These are phyloP conservation scores for Chlorencoelia australis DNA, from an alignment of 2,329 filamentous ascomycete genomes.

Conservation along the genomic window DNA sequence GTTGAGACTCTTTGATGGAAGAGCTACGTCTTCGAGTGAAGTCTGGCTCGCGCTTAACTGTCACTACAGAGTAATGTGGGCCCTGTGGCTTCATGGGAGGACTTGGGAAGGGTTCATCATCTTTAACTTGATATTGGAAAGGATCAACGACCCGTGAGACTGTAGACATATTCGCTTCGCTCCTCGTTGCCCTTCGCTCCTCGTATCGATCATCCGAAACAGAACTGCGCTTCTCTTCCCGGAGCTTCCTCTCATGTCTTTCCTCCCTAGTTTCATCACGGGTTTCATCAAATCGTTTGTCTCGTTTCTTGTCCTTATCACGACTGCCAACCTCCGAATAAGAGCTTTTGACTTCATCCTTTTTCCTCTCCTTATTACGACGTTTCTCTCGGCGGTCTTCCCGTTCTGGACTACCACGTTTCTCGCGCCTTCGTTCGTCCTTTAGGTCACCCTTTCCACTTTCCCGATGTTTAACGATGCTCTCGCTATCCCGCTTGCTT, in stretches of 20 bases:
- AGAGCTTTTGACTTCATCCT: conserved; percentile 12
- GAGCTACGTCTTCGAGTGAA: conserved; percentile 20
- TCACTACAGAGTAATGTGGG: conserved; percentile 36
- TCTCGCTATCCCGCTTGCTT: background rate
- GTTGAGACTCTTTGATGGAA: conserved; percentile 16
- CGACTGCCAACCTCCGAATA: conserved; percentile 13
- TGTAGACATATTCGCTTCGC: conserved; percentile 21
- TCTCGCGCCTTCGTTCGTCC: conserved; percentile 16
- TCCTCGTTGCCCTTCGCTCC: conserved; percentile 20
- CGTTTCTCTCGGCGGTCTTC: conserved; percentile 18
- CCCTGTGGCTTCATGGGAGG: conserved; percentile 13
- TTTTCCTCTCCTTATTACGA: conserved; percentile 18
- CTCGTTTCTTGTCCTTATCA: conserved; percentile 21
- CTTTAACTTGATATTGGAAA: conserved; percentile 47
- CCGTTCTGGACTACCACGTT: conserved; percentile 16
- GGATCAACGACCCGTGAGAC: conserved; percentile 35
- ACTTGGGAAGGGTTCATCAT: conserved; percentile 21
- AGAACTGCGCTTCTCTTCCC: conserved; percentile 18
- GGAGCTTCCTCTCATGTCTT: conserved; percentile 28
- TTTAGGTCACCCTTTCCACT: conserved; percentile 14
- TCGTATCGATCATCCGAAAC: conserved; percentile 14
- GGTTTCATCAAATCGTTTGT: conserved; percentile 22
- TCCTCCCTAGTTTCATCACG: conserved; percentile 25
- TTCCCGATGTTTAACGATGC: conserved; percentile 12
- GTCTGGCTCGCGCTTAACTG: conserved; percentile 43